Percentiles rank a stretch among this genome's conserved stretches.
Evolutionary conservation across 352 stramenopile species (phyloP).

Genomic region (Phytophthora aleatoria): DNA sequence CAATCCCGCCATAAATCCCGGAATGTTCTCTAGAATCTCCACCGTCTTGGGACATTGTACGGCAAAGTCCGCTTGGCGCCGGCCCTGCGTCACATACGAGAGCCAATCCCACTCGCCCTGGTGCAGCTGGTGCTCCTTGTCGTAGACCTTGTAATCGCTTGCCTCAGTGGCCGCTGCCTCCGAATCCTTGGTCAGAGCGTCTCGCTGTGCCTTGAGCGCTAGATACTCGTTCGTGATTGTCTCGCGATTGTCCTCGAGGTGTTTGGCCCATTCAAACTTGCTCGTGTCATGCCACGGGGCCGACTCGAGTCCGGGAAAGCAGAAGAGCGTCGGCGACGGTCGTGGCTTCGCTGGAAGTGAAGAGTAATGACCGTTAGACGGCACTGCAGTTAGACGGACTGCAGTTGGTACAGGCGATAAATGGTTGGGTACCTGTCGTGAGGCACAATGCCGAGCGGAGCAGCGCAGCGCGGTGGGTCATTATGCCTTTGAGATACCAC

Average conservation of each 20-base stretch:
- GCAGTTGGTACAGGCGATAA: constrained; percentile 4
- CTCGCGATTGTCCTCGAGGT: constrained; percentile 63
- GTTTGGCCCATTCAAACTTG: constrained; percentile 62
- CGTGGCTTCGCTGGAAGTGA: constrained; percentile 59
- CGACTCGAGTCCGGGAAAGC: constrained; percentile 74
- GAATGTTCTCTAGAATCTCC: constrained; percentile 75
- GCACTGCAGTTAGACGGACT: background rate
- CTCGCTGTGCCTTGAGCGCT: constrained; percentile 46
- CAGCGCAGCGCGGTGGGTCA: constrained; percentile 59
- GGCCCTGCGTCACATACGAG: constrained; percentile 79
- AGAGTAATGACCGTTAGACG: background rate
- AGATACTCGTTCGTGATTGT: constrained; percentile 68
- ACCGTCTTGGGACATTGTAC: constrained; percentile 68
- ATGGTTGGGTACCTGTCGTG: constrained; percentile 54
- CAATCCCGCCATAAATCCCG: constrained; percentile 85
- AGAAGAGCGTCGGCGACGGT: constrained; percentile 80
- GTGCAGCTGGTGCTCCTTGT: constrained; percentile 81
- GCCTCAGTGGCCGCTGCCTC: constrained; percentile 16
- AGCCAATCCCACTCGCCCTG: constrained; percentile 95
- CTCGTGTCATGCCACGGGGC: constrained; percentile 60
- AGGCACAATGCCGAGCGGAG: constrained; percentile 79
- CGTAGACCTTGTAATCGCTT: constrained; percentile 67
- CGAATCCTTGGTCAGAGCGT: constrained; percentile 11
- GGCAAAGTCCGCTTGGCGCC: constrained; percentile 67
- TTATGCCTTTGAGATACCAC: constrained; percentile 5